Conservation (phyloP, 306 rosid species). For the Rosa rugosa region DNA sequence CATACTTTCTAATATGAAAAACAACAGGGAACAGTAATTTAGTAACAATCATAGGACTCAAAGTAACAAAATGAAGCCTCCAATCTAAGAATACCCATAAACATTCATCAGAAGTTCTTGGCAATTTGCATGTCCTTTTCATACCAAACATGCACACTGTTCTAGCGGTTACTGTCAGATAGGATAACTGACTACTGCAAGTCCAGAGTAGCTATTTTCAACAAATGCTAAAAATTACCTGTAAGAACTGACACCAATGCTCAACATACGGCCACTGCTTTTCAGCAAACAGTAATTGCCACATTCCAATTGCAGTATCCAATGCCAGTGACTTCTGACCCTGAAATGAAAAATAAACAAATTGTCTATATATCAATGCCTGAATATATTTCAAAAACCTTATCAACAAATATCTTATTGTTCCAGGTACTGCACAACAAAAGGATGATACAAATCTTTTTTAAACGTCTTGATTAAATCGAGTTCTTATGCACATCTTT, state of each 20-base stretch:
- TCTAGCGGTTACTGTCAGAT: neutral
- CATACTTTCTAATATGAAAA: neutral
- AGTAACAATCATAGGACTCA: neutral
- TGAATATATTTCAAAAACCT: neutral
- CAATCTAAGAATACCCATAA: neutral
- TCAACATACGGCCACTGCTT: conserved; percentile 97
- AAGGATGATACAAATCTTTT: neutral
- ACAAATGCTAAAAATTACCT: conserved; percentile 46
- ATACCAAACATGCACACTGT: neutral
- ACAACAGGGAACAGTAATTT: neutral
- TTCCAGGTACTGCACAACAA: neutral
- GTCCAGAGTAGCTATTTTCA: neutral
- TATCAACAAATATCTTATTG: neutral
- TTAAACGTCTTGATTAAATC: neutral
- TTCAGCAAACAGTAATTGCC: conserved; percentile 98
- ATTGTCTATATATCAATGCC: neutral
- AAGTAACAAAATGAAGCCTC: neutral
- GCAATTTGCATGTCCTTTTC: neutral
- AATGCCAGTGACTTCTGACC: conserved; percentile 98
- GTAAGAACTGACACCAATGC: conserved; percentile 97
- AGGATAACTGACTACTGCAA: neutral
- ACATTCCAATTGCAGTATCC: conserved; percentile 99
- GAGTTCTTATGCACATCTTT: neutral
- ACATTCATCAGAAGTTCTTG: neutral
- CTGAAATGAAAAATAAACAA: conserved; percentile 44